Conservation (phyloP, 2,329 filamentous ascomycete genomes). For the Botrytis elliptica region DNA sequence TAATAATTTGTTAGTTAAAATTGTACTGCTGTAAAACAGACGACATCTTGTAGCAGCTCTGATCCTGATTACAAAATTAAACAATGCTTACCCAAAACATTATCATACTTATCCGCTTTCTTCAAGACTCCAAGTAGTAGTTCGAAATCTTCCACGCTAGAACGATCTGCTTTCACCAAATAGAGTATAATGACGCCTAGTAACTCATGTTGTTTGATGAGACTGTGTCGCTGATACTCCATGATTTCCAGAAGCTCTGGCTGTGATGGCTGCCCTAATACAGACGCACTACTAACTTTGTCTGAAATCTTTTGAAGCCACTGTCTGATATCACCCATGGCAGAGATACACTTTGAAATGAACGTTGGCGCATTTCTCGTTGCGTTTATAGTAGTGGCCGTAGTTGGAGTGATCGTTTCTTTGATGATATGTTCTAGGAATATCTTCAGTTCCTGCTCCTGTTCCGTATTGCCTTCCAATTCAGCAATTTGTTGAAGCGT, state of each 20-base stretch:
- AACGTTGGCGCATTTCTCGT: constrained; percentile 49
- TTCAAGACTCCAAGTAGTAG: constrained; percentile 67
- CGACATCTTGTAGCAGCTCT: constrained; percentile 6
- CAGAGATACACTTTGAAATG: constrained; percentile 70
- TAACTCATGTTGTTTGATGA: constrained; percentile 87
- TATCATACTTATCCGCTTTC: constrained; percentile 74
- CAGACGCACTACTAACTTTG: constrained; percentile 69
- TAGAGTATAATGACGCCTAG: constrained; percentile 77
- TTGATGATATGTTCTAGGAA: constrained; percentile 48
- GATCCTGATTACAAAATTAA: not conserved
- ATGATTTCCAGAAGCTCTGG: constrained; percentile 73
- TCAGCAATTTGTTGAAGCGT: constrained; percentile 60
- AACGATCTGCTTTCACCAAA: constrained; percentile 73
- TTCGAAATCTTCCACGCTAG: constrained; percentile 69
- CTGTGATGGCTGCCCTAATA: constrained; percentile 65
- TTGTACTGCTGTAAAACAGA: not conserved
- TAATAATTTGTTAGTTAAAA: constrained; percentile 27
- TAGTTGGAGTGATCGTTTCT: constrained; percentile 35
- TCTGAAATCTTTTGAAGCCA: constrained; percentile 77
- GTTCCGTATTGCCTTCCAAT: constrained; percentile 41
- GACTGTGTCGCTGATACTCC: constrained; percentile 74
- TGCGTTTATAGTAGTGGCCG: constrained; percentile 43
- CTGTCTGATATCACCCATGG: constrained; percentile 72
- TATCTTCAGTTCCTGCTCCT: constrained; percentile 52
- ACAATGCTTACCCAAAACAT: constrained; percentile 48